phyloP scores from a whole-genome alignment of 2,329 filamentous ascomycete species.

The Coniochaeta hoffmannii region DNA sequence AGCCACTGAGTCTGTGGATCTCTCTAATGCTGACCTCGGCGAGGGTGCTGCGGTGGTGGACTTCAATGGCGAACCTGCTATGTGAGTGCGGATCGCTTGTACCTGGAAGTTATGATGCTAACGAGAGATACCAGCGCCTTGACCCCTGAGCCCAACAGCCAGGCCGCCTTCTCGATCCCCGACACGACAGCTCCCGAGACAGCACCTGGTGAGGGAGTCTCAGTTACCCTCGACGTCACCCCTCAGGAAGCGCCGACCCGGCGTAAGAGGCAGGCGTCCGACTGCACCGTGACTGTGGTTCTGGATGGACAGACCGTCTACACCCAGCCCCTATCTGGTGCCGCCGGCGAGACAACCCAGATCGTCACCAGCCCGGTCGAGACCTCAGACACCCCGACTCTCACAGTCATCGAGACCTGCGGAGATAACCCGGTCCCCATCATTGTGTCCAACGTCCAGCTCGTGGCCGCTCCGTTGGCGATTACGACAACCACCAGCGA shows the following conservation, averaged over 20 bases:
- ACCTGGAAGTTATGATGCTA: background rate
- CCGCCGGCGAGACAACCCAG: background rate
- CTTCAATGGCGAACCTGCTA: background rate
- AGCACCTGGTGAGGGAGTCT: background rate
- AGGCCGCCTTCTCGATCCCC: background rate
- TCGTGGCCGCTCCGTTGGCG: background rate
- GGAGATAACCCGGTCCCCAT: background rate
- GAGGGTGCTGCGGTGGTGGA: background rate
- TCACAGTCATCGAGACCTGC: conserved; percentile 1
- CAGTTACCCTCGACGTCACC: background rate
- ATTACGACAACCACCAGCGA: background rate
- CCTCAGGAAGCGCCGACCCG: background rate
- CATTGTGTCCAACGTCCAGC: background rate
- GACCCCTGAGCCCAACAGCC: background rate
- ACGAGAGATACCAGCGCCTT: background rate
- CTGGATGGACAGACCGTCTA: background rate
- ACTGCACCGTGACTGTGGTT: conserved; percentile 1
- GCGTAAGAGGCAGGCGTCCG: background rate
- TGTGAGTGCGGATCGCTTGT: background rate
- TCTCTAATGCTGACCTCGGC: background rate
- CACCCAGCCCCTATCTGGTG: background rate
- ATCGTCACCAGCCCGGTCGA: background rate
- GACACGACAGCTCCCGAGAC: background rate
- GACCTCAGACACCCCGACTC: background rate
- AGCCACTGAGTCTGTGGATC: background rate